These are phyloP conservation scores for Thinopyrum elongatum DNA, from an alignment of 176 grass and related monocot genomes.

Conservation along the genomic window DNA sequence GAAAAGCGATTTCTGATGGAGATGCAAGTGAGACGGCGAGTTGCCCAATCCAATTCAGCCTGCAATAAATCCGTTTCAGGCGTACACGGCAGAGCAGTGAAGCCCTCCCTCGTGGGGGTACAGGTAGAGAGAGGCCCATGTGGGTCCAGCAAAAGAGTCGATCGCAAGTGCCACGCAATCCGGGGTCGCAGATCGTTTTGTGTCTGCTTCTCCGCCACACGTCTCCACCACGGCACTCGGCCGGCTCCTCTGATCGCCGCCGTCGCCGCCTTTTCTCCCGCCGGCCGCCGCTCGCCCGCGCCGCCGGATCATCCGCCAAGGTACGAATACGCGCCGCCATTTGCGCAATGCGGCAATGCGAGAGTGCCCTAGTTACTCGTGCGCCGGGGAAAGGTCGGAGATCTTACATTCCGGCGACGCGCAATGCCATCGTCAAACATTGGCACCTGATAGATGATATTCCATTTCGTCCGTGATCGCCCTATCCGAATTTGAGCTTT, in stretches of 20 bases:
- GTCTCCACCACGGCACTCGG: not conserved
- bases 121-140: not conserved
- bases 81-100: no score
- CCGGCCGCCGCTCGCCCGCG: not conserved
- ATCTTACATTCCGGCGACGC: not conserved
- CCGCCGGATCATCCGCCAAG: not conserved
- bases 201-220: not conserved
- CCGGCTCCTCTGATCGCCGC: not conserved
- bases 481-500: no score
- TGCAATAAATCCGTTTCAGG: no score
- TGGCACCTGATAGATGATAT: not conserved
- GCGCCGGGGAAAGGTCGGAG: not conserved
- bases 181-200: not conserved
- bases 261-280: not conserved
- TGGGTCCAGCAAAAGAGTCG: not conserved
- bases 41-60: no score
- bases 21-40: no score
- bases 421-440: not conserved
- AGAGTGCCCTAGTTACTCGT: not conserved
- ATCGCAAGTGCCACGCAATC: not conserved
- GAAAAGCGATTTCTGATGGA: no score
- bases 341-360: not conserved
- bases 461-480: not conserved
- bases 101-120: not conserved
- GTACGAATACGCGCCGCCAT: not conserved